phyloP scores from a whole-genome alignment of 1,139 yeast species.

The Pichia sorboxylosa region DNA sequence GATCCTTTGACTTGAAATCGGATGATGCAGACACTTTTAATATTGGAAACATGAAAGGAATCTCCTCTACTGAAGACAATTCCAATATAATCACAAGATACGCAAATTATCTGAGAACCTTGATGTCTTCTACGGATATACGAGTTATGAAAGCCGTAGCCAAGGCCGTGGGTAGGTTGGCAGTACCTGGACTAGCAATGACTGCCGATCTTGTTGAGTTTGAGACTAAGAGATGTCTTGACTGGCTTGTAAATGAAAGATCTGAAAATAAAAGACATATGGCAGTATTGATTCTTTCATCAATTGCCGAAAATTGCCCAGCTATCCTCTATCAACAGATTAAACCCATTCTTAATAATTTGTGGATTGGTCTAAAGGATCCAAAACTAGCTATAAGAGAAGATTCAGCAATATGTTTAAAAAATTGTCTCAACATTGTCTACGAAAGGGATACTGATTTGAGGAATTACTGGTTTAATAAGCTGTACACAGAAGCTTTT shows the following conservation, averaged over 20 bases:
- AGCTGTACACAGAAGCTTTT: slow-evolving; percentile 32
- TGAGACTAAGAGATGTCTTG: slow-evolving; percentile 81
- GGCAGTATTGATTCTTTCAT: slow-evolving; percentile 71
- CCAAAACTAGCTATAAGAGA: slow-evolving; percentile 59
- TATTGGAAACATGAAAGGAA: background rate
- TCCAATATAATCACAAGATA: slow-evolving; percentile 85
- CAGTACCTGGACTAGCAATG: slow-evolving; percentile 78
- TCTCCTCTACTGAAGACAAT: slow-evolving; percentile 47
- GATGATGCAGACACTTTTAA: slow-evolving; percentile 2
- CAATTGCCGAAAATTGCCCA: slow-evolving; percentile 82
- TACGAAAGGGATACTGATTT: slow-evolving; percentile 67
- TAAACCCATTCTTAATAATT: slow-evolving; percentile 64
- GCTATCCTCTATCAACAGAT: slow-evolving; percentile 71
- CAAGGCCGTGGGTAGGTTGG: slow-evolving; percentile 72
- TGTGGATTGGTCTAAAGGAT: slow-evolving; percentile 84
- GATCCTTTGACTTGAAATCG: slow-evolving; percentile 9
- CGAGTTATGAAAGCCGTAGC: slow-evolving; percentile 84
- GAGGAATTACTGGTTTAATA: slow-evolving; percentile 62
- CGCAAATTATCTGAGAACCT: slow-evolving; percentile 74
- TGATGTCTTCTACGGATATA: slow-evolving; percentile 72
- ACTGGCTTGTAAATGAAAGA: slow-evolving; percentile 74
- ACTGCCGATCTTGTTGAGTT: slow-evolving; percentile 89
- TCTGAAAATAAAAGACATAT: slow-evolving; percentile 85
- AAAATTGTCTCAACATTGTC: slow-evolving; percentile 66
- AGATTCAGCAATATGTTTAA: slow-evolving; percentile 77